These are phyloP conservation scores for Nannochloropsis gaditana DNA, from an alignment of 108 stramenopile genomes.

Conservation along the genomic window DNA sequence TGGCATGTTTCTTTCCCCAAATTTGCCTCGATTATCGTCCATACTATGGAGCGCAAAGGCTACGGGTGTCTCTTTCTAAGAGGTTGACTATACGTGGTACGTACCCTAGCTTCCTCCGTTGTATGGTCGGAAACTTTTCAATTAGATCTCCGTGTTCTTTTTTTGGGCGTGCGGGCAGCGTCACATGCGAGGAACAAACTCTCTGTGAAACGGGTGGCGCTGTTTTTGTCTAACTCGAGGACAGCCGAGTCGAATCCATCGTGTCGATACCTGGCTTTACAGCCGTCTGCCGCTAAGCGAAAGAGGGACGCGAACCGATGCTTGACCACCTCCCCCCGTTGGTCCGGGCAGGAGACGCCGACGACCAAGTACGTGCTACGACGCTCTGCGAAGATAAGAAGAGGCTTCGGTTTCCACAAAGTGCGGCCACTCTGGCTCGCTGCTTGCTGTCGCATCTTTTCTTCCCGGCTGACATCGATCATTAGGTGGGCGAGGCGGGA, in stretches of 20 bases:
- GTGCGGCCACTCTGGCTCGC: background rate
- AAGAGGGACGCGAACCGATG: slow-evolving; percentile 79
- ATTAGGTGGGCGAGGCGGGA: slow-evolving; percentile 69
- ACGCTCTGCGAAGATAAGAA: slow-evolving; percentile 72
- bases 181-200: slow-evolving; percentile 61
- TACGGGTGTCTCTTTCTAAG: too few relatives aligned
- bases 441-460: slow-evolving; percentile 24
- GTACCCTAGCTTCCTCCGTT: too few relatives aligned
- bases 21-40: too few relatives aligned
- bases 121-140: background rate
- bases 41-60: too few relatives aligned
- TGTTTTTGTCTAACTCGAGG: slow-evolving; percentile 67
- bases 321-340: slow-evolving; percentile 61
- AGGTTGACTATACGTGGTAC: too few relatives aligned
- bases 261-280: slow-evolving; percentile 59
- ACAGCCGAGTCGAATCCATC: slow-evolving; percentile 85
- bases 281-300: slow-evolving; percentile 71
- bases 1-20: too few relatives aligned
- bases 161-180: background rate
- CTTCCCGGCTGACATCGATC: slow-evolving; percentile 79
- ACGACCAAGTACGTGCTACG: slow-evolving; percentile 73
- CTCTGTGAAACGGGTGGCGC: slow-evolving; percentile 85
- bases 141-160: background rate
- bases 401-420: slow-evolving; percentile 63
- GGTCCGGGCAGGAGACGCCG: slow-evolving; percentile 75